A percentile compares a stretch with the other conserved stretches of the same genome.
Conservation (phyloP, 192 early-diverging fungal species). For the Podila epicladia region DNA sequence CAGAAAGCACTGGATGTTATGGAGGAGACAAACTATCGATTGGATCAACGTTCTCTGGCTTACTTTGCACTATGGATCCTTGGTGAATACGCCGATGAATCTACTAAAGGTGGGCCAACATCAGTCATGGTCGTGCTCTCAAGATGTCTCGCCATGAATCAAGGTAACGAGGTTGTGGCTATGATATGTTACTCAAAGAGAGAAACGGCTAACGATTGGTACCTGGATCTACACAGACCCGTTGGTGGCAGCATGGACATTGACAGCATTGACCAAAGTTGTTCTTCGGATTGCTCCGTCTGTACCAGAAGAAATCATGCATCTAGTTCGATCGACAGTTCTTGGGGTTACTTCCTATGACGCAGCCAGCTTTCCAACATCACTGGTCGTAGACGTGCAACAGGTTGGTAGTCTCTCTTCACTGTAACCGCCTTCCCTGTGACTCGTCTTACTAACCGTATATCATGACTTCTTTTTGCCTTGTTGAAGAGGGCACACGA, state of each 20-base stretch:
- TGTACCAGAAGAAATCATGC: slow-evolving; percentile 9
- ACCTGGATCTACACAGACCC: slow-evolving; percentile 9
- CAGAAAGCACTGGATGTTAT: slow-evolving; percentile 23
- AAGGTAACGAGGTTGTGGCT: slow-evolving; percentile 12
- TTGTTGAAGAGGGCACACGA: slow-evolving; percentile 37
- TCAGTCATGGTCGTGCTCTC: slow-evolving; percentile 17
- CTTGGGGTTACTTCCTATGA: neutral
- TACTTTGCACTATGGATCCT: slow-evolving; percentile 32
- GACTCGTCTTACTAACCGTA: neutral
- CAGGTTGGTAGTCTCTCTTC: neutral
- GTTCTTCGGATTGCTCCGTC: slow-evolving; percentile 11
- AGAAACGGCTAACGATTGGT: neutral
- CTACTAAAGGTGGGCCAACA: slow-evolving; percentile 1
- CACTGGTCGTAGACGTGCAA: neutral
- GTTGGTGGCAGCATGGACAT: slow-evolving; percentile 12
- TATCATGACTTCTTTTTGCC: neutral
- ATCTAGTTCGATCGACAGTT: slow-evolving; percentile 8
- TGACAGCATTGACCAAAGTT: slow-evolving; percentile 31
- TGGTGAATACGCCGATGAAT: slow-evolving; percentile 32
- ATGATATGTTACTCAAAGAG: too few relatives aligned
- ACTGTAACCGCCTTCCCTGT: neutral
- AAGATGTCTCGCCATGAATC: slow-evolving; percentile 24
- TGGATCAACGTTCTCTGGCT: neutral
- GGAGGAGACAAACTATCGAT: neutral
- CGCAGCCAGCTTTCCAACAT: neutral